phyloP scores from a whole-genome alignment of 2,329 filamentous ascomycete genomes.

The Alternaria panax region DNA sequence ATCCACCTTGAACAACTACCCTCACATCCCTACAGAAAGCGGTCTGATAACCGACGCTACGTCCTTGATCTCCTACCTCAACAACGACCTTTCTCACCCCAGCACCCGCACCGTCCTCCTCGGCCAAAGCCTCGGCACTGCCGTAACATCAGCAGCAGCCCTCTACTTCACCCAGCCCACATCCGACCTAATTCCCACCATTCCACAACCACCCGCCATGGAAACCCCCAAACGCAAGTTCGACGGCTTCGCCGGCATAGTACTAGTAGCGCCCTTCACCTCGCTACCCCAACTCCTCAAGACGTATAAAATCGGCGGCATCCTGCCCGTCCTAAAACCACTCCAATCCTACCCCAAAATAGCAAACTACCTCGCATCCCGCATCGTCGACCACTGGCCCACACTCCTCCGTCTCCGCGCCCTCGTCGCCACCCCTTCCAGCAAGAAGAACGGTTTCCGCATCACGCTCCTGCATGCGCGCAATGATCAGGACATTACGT shows the following conservation, averaged over 20 bases:
- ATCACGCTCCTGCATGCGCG: slow-evolving; percentile 78
- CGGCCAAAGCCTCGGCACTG: slow-evolving; percentile 89
- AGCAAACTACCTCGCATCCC: slow-evolving; percentile 65
- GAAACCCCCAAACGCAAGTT: slow-evolving; percentile 2
- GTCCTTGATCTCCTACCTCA: slow-evolving; percentile 75
- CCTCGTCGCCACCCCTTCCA: slow-evolving; percentile 37
- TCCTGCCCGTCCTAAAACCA: slow-evolving; percentile 80
- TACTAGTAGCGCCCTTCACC: slow-evolving; percentile 82
- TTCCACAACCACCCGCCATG: slow-evolving; percentile 30
- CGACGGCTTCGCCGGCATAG: slow-evolving; percentile 76
- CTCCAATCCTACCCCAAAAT: slow-evolving; percentile 72
- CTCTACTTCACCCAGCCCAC: slow-evolving; percentile 67
- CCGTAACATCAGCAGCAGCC: slow-evolving; percentile 76
- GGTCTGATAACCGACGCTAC: slow-evolving; percentile 83
- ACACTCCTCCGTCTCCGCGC: slow-evolving; percentile 71
- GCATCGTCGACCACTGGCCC: slow-evolving; percentile 82
- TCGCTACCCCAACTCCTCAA: slow-evolving; percentile 75
- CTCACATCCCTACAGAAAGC: slow-evolving; percentile 70
- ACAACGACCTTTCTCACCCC: slow-evolving; percentile 69
- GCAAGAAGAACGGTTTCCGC: slow-evolving; percentile 2
- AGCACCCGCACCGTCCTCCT: slow-evolving; percentile 78
- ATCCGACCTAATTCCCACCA: slow-evolving; percentile 26
- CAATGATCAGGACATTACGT: slow-evolving; percentile 84
- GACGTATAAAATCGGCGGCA: slow-evolving; percentile 79
- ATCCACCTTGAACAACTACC: slow-evolving; percentile 69